These are phyloP conservation scores for Fistulifera solaris DNA, from an alignment of 108 stramenopile species.

Conservation along the genomic window DNA sequence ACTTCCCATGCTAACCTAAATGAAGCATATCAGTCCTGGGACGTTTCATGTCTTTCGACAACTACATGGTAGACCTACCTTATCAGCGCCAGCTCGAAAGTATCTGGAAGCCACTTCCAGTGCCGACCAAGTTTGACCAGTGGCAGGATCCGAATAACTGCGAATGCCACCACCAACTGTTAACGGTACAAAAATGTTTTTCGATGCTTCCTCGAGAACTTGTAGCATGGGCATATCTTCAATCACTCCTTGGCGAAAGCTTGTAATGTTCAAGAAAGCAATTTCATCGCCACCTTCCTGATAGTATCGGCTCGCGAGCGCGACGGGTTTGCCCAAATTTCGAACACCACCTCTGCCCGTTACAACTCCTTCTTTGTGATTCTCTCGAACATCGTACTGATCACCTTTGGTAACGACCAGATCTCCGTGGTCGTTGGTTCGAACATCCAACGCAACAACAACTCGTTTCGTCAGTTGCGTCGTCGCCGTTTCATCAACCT, in stretches of 20 bases:
- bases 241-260: conserved; percentile 89
- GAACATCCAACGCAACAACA: conserved; percentile 93
- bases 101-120: conserved; percentile 95
- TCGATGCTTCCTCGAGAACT: conserved; percentile 87
- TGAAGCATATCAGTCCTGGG: not conserved
- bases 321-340: conserved; percentile 96
- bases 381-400: conserved; percentile 97
- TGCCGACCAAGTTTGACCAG: conserved; percentile 75
- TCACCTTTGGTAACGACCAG: conserved; percentile 98
- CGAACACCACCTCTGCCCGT: conserved; percentile 86
- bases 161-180: conserved; percentile 98
- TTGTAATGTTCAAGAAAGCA: conserved; percentile 95
- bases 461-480: conserved; percentile 81
- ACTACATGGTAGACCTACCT: conserved; percentile 27
- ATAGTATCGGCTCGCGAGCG: conserved; percentile 85
- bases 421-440: conserved; percentile 93
- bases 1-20: conserved; percentile 79
- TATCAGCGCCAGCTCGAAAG: conserved; percentile 98
- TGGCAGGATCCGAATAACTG: conserved; percentile 76
- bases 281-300: conserved; percentile 96
- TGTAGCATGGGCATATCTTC: conserved; percentile 97
- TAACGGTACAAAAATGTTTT: conserved; percentile 92
- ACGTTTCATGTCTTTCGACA: not conserved
- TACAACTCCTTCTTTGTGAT: conserved; percentile 47
- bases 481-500: conserved; percentile 26